phyloP scores from a whole-genome alignment of 2,329 filamentous ascomycete species.

The Colletotrichum camelliae region DNA sequence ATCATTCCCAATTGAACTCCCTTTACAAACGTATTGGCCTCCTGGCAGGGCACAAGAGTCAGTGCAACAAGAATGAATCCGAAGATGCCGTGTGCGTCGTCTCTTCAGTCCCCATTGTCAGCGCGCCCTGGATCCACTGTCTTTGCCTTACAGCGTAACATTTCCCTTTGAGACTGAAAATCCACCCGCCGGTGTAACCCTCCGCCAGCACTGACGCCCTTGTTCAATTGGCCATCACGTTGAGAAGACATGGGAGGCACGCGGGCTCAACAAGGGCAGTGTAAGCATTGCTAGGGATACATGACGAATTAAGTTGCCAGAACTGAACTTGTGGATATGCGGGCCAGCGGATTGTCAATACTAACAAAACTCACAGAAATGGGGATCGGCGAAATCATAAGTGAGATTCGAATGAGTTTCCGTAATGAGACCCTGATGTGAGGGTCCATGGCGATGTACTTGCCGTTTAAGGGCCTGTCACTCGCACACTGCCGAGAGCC shows the following conservation, averaged over 20 bases:
- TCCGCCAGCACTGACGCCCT: background rate
- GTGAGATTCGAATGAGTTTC: background rate
- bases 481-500: background rate
- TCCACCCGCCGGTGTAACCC: background rate
- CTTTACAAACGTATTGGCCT: background rate
- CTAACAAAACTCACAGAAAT: background rate
- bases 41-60: background rate
- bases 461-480: background rate
- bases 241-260: background rate
- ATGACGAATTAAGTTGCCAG: background rate
- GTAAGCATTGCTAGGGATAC: background rate
- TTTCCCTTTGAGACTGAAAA: background rate
- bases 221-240: background rate
- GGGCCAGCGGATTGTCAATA: background rate
- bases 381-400: background rate
- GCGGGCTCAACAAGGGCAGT: background rate
- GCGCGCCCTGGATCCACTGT: background rate
- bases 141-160: background rate
- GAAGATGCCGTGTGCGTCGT: background rate
- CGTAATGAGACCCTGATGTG: background rate
- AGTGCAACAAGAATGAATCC: background rate
- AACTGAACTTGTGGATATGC: background rate
- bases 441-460: background rate
- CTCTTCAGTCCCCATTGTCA: background rate
- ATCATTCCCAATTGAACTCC: background rate